Base-by-base conservation (phyloP, 495 filamentous ascomycete species). In the Aspergillus sclerotiicarbonarius region DNA sequence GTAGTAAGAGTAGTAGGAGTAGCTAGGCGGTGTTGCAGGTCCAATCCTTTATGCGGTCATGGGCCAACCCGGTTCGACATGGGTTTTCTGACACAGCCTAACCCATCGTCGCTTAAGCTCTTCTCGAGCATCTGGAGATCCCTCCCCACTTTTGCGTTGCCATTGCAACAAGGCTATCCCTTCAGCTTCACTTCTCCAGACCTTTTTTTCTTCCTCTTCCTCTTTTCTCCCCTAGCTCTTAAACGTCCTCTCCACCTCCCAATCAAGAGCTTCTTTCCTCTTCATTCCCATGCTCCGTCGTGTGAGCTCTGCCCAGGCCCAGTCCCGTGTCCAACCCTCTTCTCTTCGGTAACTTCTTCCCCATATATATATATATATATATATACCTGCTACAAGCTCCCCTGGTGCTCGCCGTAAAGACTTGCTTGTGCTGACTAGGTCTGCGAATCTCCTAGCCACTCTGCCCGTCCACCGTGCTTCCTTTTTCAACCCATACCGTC, bases 101-200 rank as follows among this genome's bases (percentile, higher is more conserved):
- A 63, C 58, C 57, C 45, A 51, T 58, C 56, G 61, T 60, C 58
- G 62, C 65, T 64, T 60, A 67, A 67, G 65, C 65, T 68, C 58
- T 60, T 55, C 44, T 54, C 57, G 60, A 60, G 56, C 51, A 71
- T 69, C 71, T 71, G 72, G 72, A 74, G 72, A 77, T 76, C 71
- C 41, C 72, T 76, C 74, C 75, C 72, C 75, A 74, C 74, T 73
- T 58, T 62, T 69, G 66, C 75, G 75, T 78, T 78, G 75, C 75
- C 75, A 76, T 78, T 77, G 75, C 75, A 78, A 78, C 75, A 78
- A 73, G 72, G 62, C 65, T 71, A 75, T 76, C 73, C 73, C 73
- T 78, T 76, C 75, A 78, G 75, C 75, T 76, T 78, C 75, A 77
- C 70, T 68, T 76, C 69, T 72, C 69, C 67, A 63, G 53, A 41